Percentiles rank a stretch among this genome's conserved stretches.
These are phyloP conservation scores for Fonsecaea pedrosoi DNA, from an alignment of 2,329 filamentous ascomycete genomes.

Conservation along the genomic window DNA sequence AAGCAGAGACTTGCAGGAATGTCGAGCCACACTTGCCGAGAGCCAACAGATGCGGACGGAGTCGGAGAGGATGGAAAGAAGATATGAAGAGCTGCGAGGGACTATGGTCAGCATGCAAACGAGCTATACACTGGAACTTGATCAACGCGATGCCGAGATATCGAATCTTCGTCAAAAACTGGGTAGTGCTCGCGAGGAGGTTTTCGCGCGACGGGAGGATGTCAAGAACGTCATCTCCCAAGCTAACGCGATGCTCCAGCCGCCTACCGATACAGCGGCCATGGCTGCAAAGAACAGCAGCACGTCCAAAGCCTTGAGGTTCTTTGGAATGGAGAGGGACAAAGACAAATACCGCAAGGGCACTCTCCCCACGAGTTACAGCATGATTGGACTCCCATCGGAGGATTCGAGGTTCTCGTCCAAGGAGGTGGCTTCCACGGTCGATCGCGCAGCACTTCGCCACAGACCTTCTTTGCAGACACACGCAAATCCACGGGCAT, in stretches of 20 bases:
- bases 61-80: slow-evolving; percentile 15
- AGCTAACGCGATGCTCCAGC: slow-evolving; percentile 20
- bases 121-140: slow-evolving; percentile 31
- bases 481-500: slow-evolving; percentile 12
- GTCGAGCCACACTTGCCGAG: slow-evolving; percentile 15
- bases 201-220: slow-evolving; percentile 32
- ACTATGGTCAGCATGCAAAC: slow-evolving; percentile 30
- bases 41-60: slow-evolving; percentile 14
- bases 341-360: slow-evolving; percentile 26
- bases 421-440: slow-evolving; percentile 26
- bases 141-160: slow-evolving; percentile 32
- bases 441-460: slow-evolving; percentile 12
- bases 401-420: slow-evolving; percentile 26
- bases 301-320: slow-evolving; percentile 33
- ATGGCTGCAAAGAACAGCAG: slow-evolving; percentile 23
- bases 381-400: slow-evolving; percentile 27
- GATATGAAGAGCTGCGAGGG: slow-evolving; percentile 32
- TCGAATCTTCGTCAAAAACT: slow-evolving; percentile 32
- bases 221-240: slow-evolving; percentile 33
- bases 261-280: background rate
- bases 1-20: slow-evolving; percentile 21
- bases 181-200: slow-evolving; percentile 35
- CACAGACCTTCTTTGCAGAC: slow-evolving; percentile 18
- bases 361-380: slow-evolving; percentile 27
- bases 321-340: slow-evolving; percentile 33